Evolutionary conservation across 2,329 filamentous ascomycete genomes (phyloP).

Genomic region (Exophiala calicioides): DNA sequence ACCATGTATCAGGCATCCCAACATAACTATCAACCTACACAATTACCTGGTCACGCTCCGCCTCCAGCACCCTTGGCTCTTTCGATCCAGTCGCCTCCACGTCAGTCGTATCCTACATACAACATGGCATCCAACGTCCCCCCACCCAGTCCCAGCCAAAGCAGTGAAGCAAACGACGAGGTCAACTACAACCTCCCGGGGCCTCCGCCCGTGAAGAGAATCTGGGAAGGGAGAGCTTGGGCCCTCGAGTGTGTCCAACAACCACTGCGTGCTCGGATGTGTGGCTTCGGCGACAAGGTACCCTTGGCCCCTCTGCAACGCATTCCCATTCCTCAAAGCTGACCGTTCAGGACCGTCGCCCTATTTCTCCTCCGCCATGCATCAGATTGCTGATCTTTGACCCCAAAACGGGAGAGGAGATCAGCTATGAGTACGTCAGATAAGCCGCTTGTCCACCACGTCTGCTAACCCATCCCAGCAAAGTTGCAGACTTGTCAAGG

Average conservation of each 20-base stretch:
- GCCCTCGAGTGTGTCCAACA: constrained; percentile 84
- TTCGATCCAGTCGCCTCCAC: constrained; percentile 7
- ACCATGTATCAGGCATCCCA: constrained; percentile 16
- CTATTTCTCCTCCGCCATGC: constrained; percentile 93
- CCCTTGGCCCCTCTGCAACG: constrained; percentile 27
- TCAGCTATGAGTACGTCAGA: constrained; percentile 72
- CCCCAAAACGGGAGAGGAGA: constrained; percentile 70
- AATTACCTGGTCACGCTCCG: constrained; percentile 8
- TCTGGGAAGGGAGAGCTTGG: constrained; percentile 48
- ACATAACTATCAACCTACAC: constrained; percentile 16
- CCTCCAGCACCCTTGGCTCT: constrained; percentile 11
- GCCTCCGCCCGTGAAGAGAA: constrained; percentile 43
- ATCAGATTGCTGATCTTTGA: constrained; percentile 81
- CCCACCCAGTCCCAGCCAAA: constrained; percentile 40
- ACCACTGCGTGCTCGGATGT: constrained; percentile 92
- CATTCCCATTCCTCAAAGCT: constrained; percentile 3
- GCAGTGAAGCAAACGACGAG: constrained; percentile 30
- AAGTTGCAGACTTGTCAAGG: constrained; percentile 64
- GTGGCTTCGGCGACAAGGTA: constrained; percentile 97
- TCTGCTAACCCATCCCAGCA: constrained; percentile 47
- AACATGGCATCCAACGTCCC: constrained; percentile 30
- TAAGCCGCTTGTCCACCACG: constrained; percentile 1
- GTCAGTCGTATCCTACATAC: constrained; percentile 14
- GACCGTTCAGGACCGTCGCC: constrained; percentile 73
- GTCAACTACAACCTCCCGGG: constrained; percentile 28